Evolutionary conservation across 1,284 basidiomycete species (phyloP).

Genomic region (Cryptococcus amylolentus): DNA sequence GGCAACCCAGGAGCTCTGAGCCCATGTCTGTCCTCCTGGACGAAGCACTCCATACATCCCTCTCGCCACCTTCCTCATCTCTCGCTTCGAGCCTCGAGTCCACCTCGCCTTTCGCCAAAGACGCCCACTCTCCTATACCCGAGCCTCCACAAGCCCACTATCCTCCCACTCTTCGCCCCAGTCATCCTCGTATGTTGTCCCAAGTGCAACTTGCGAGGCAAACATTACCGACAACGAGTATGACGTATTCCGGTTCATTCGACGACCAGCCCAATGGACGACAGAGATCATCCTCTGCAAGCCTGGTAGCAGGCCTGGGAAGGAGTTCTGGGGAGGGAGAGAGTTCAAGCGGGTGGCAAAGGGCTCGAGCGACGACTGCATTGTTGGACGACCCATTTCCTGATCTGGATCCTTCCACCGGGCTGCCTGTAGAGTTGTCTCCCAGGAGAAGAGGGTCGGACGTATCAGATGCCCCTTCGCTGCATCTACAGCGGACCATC

Average conservation of each 20-base stretch:
- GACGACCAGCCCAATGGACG: slow-evolving; percentile 1
- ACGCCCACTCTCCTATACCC: slow-evolving; percentile 19
- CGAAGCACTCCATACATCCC: slow-evolving; percentile 33
- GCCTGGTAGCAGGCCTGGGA: neutral
- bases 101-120: slow-evolving; percentile 2
- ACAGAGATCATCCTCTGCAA: slow-evolving; percentile 1
- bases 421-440: slow-evolving; percentile 26
- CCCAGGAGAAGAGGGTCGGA: slow-evolving; percentile 3
- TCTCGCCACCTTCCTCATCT: slow-evolving; percentile 14
- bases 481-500: slow-evolving; percentile 45
- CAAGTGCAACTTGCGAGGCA: slow-evolving; percentile 27
- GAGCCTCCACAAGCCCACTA: slow-evolving; percentile 30
- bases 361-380: slow-evolving; percentile 12
- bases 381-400: slow-evolving; percentile 31
- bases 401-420: slow-evolving; percentile 42
- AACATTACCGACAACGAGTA: slow-evolving; percentile 33
- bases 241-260: slow-evolving; percentile 20
- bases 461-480: slow-evolving; percentile 21
- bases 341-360: slow-evolving; percentile 21
- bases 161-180: slow-evolving; percentile 16
- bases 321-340: slow-evolving; percentile 10
- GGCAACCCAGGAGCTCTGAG: neutral
- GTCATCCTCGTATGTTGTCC: slow-evolving; percentile 33
- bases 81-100: slow-evolving; percentile 21
- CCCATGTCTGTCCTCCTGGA: slow-evolving; percentile 18